Base-by-base conservation (phyloP, 2,329 filamentous ascomycete genomes). In the Scolecobasidium constrictum region DNA sequence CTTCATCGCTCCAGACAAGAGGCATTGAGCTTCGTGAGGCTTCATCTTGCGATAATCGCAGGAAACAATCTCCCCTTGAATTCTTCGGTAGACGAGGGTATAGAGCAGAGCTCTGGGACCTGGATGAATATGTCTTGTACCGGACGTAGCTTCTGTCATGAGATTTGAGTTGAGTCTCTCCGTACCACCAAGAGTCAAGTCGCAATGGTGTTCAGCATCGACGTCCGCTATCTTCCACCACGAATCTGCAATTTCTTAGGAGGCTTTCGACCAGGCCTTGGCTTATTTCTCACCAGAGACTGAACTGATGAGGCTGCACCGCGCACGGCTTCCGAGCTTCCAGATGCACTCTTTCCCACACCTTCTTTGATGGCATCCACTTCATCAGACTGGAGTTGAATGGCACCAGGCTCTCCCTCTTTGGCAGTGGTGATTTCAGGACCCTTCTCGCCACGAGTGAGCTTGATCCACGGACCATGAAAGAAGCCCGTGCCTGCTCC, bases 381-480 rank as follows among this genome's bases (percentile, higher is more conserved):
- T n/a, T 31, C 26, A n/a, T 31, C n/a, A 7, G 26, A n/a, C 26
- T 31, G 9, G 9, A 31, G 26, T 31, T 31, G 9, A n/a, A 31
- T n/a, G 9, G 26, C 26, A 9, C 26, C 26, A n/a, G 26, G 26
- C n/a, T 31, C 26, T 9, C n/a, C 26, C 26, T 31, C 26, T n/a
- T 31, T n/a, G 9, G 26, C 26, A 7, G 26, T n/a, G 9, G 9
- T n/a, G n/a, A 31, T 31, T n/a, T 31, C 9, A 7, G 26, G 26
- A 9, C 26, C 26, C 9, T 31, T n/a, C 26, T 31, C 26, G 9
- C 26, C 26, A n/a, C 26, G 26, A 31, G 26, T 31, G 26, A 66
- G 44, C 50, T 63, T 66, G 17, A 67, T 58, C 51, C 58, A 66
- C 11, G 64, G 64, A 23, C 64, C 65, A 51, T 64, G 60, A 12